Base-by-base conservation (phyloP, 257 asterid genomes). In the Ligustrum vulgare region DNA sequence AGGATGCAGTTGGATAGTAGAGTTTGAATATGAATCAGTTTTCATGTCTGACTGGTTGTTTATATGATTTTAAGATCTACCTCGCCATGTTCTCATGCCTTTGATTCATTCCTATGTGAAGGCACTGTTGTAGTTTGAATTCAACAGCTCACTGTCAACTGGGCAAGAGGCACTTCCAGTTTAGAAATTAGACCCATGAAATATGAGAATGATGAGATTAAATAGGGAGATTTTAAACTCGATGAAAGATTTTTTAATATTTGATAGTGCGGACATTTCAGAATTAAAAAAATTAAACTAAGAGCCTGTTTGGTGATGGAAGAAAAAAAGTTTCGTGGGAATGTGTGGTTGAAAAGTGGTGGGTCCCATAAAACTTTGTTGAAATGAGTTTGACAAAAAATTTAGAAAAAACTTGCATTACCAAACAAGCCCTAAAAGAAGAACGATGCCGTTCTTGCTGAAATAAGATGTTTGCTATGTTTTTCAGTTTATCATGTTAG, bases 191-290 rank as follows among this genome's bases (percentile, higher is more conserved):
- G 51, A 45, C 51, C 18, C 2, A 45, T 45, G 54, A 45, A 45
- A 45, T 45, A 45, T 13, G 54, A 45, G 54, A 45, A 45, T 45
- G 54, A 3, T 15, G 7, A 45, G 54, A 13, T 45, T 45, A 3
- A 12, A 45, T 45, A 6, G 54, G n/a, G 54, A 45, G 54, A 45
- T 13, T 45, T 45, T 45, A 15, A 45, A 45, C n/a, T 2, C 1
- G n/a, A 2, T 10, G 47, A 2, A n/a, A 66, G 74, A 49, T 22
- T 39, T 58, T 72, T 34, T 78, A 37, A 75, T 16, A 58, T 28
- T 76, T 56, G 35, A 45, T 74, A 63, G 20, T 71, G 56, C 41
- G 49, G 72, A 65, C 65, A 31, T 47, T 62, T 58, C 56, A 34
- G 67, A 60, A 60, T 60, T 18, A 6, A 60, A n/a, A 64, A 65